Percentiles rank a stretch among this genome's conserved stretches.
Evolutionary conservation across 352 stramenopile genomes (phyloP).

Genomic region (Nothophytophthora sp.): DNA sequence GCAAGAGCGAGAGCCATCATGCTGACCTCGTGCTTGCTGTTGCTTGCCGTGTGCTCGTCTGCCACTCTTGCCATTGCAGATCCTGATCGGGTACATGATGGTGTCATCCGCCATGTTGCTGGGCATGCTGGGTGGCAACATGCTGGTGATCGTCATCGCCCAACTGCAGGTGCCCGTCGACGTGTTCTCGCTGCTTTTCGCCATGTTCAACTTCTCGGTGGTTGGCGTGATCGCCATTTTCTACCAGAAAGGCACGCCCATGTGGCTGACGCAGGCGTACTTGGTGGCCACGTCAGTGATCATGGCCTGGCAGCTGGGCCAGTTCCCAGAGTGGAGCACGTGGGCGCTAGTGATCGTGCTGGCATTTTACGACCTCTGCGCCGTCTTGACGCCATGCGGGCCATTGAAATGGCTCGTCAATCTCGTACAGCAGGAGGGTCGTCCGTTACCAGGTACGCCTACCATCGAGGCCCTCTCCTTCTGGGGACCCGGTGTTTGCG

Average conservation of each 20-base stretch:
- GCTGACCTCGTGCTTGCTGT: too few species aligned
- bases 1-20: too few species aligned
- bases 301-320: constrained; percentile 97
- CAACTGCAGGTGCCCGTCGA: constrained; percentile 76
- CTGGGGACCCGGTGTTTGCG: too few species aligned
- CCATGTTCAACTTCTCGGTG: constrained; percentile 92
- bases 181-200: constrained; percentile 80
- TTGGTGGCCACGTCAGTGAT: constrained; percentile 96
- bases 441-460: constrained; percentile 88
- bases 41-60: too few species aligned
- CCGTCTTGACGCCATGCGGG: constrained; percentile 97
- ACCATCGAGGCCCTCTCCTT: too few species aligned
- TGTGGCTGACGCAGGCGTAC: constrained; percentile 93
- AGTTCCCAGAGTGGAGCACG: constrained; percentile 95
- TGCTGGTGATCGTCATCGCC: constrained; percentile 79
- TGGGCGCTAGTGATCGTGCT: constrained; percentile 95
- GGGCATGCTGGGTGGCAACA: constrained; percentile 84
- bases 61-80: too few species aligned
- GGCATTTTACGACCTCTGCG: constrained; percentile 98
- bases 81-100: constrained; percentile 88
- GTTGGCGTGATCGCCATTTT: constrained; percentile 91
- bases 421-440: constrained; percentile 92
- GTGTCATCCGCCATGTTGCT: constrained; percentile 86
- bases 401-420: constrained; percentile 93
- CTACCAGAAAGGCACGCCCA: constrained; percentile 85